These are phyloP conservation scores for Sechiopsis laciniata DNA, from an alignment of 306 rosid species.

Conservation along the genomic window DNA sequence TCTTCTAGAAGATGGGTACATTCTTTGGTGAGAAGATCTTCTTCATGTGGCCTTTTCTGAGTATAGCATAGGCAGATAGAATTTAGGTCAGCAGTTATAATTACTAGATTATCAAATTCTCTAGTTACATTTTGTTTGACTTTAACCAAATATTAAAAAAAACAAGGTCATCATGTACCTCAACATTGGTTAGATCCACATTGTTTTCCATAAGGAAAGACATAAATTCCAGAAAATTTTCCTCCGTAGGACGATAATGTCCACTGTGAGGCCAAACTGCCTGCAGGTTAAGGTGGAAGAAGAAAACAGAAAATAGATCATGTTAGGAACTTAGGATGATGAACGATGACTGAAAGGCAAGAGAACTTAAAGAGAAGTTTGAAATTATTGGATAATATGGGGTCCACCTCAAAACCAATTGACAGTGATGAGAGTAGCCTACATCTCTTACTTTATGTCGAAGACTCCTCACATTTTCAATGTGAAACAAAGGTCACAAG, in stretches of 20 bases:
- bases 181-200: slow-evolving; percentile 59
- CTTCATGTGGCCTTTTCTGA: slow-evolving; percentile 54
- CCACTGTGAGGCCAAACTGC: slow-evolving; percentile 96
- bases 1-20: slow-evolving; percentile 4
- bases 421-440: no score
- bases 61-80: slow-evolving; percentile 14
- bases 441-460: no score
- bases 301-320: not conserved
- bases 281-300: slow-evolving; percentile 25
- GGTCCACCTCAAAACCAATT: no score
- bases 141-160: not conserved
- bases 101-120: not conserved
- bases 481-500: no score
- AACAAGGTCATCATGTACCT: slow-evolving; percentile 39
- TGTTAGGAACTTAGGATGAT: not conserved
- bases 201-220: slow-evolving; percentile 51
- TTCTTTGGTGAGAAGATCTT: slow-evolving; percentile 29
- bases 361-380: no score
- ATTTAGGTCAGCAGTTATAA: slow-evolving; percentile 8
- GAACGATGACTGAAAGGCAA: not conserved
- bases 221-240: slow-evolving; percentile 63
- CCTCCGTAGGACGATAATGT: slow-evolving; percentile 83
- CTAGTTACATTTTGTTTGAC: not conserved
- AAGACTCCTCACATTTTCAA: no score
- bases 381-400: no score